Percentiles rank a stretch among this genome's conserved stretches.
phyloP scores from a whole-genome alignment of 1,284 basidiomycete species.

The Ceratobasidium sp. region DNA sequence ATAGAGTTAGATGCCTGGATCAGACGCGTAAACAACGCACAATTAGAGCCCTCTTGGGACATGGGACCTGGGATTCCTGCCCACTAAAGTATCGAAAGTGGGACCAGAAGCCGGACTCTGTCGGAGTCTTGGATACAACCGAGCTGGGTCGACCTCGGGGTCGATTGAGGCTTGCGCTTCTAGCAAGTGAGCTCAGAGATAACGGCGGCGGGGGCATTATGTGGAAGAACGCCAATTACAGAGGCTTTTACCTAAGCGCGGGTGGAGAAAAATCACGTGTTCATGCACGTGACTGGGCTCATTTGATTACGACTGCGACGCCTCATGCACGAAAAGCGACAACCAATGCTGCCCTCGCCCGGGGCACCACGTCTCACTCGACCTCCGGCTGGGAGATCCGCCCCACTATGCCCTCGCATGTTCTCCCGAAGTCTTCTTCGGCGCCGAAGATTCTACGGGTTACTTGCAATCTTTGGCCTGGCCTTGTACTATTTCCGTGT shows the following conservation, averaged over 20 bases:
- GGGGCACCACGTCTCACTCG: slow-evolving; percentile 26
- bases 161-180: slow-evolving; percentile 25
- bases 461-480: slow-evolving; percentile 28
- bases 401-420: slow-evolving; percentile 22
- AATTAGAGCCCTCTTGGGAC: slow-evolving; percentile 32
- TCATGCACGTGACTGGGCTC: slow-evolving; percentile 8
- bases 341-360: slow-evolving; percentile 33
- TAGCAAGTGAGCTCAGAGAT: slow-evolving; percentile 30
- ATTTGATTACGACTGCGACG: not conserved
- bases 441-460: slow-evolving; percentile 34
- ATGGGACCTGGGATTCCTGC: slow-evolving; percentile 21
- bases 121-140: not conserved
- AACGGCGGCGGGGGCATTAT: slow-evolving; percentile 37
- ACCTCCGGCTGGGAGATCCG: not conserved
- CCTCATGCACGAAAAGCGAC: slow-evolving; percentile 23
- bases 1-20: not conserved
- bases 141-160: slow-evolving; percentile 27
- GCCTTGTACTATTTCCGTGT: slow-evolving; percentile 41
- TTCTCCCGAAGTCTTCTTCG: slow-evolving; percentile 41
- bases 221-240: slow-evolving; percentile 12
- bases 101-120: slow-evolving; percentile 4
- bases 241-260: slow-evolving; percentile 15
- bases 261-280: not conserved
- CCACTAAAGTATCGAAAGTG: slow-evolving; percentile 32
- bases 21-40: slow-evolving; percentile 10